These are phyloP conservation scores for Plantago lanceolata DNA, from an alignment of 305 asterid genomes.

Conservation along the genomic window DNA sequence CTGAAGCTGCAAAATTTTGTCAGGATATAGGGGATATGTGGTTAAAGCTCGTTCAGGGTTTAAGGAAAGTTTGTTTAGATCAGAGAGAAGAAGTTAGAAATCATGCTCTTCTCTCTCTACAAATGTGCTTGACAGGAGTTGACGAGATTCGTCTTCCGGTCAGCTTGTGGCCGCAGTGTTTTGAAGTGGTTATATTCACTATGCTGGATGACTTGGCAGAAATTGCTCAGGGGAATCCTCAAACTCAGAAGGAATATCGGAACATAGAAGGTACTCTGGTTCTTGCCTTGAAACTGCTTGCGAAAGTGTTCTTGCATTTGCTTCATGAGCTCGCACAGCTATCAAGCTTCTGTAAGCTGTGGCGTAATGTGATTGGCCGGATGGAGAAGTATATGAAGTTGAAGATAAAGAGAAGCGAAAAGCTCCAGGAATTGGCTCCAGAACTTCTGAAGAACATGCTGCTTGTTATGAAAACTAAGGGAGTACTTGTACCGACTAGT, in stretches of 20 bases:
- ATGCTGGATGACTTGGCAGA: conserved; percentile 87
- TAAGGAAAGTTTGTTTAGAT: conserved; percentile 85
- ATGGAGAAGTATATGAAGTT: conserved; percentile 82
- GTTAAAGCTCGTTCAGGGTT: conserved; percentile 86
- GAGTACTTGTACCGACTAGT: conserved; percentile 69
- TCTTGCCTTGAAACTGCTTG: conserved; percentile 71
- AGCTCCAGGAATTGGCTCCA: conserved; percentile 77
- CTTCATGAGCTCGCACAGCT: conserved; percentile 55
- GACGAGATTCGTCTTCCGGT: conserved; percentile 56
- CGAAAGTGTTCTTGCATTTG: conserved; percentile 56
- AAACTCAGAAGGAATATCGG: conserved; percentile 75
- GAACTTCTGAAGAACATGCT: conserved; percentile 78
- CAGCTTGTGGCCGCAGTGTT: conserved; percentile 74
- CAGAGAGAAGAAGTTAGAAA: conserved; percentile 95
- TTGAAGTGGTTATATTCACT: conserved; percentile 81
- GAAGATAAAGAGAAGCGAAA: conserved; percentile 77
- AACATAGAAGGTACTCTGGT: conserved; percentile 88
- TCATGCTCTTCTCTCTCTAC: conserved; percentile 75
- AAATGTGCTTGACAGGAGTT: conserved; percentile 69
- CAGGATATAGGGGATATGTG: conserved; percentile 97
- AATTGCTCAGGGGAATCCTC: conserved; percentile 73
- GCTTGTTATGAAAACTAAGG: conserved; percentile 73
- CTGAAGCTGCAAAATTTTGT: conserved; percentile 57
- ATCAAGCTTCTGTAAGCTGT: conserved; percentile 78
- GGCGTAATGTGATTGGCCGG: conserved; percentile 89